Evolutionary conservation across 192 early-diverging fungal species (phyloP), one percentile per base, ranked within the genome.

Genomic region (Umbelopsis sp.): DNA sequence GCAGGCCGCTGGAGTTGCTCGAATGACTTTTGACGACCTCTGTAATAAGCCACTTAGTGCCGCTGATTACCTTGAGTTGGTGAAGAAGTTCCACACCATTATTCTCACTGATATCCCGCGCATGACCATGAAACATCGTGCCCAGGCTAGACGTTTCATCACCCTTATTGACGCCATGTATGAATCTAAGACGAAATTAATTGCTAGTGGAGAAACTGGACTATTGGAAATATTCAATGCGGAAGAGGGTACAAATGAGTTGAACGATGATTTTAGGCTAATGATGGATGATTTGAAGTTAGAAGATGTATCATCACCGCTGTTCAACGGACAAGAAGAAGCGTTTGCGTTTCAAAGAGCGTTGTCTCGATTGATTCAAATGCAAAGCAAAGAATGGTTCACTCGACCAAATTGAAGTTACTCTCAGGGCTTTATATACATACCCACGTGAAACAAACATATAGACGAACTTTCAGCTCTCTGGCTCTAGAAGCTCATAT

Each of bases 321-420:
- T 92, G 25, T 92, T 93, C 71, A 86, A 89, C 23, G 94, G 94
- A 21, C 89, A 94, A 49, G 97, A 99, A 76, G 97, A 99, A 74
- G 87, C 90, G 12, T 99, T 99, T 90, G 96, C 97, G 15, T 97
- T 99, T 68, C 91, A 94, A 80, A 82, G 97, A 53, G 95, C 97
- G 6, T 77, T 97, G 35, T 96, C 94, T 51, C 87, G 97, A 22
- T 74, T 99, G 45, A 87, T 92, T 41, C 94, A 99, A 81, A 99
- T 99, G 97, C 94, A 91, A 55, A 90, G 90, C 23, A 81, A 81
- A 46, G 81, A 88, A 48, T 94, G 93, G 93, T 85, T 91, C 12
- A 67, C 55, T 16, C 55, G 55, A 33, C 33, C 25, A 61, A 61
- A 61, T 35, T 18, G 23, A 33, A 53, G 51, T 12, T 33, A 58